phyloP scores from a whole-genome alignment of 352 stramenopile genomes.

The Phytophthora europaea region DNA sequence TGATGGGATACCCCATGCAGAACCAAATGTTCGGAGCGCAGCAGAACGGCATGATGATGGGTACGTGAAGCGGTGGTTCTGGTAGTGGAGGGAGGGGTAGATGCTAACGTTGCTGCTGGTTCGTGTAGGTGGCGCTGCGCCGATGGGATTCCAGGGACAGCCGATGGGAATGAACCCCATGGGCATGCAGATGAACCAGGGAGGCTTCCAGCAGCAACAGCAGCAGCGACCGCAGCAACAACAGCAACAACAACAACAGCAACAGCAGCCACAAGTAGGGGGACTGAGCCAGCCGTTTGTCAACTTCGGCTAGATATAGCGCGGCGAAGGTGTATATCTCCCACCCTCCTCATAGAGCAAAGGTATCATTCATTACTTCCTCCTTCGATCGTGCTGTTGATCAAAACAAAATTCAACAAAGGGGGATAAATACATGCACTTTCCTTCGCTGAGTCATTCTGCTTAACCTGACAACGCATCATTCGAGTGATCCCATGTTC shows the following conservation, averaged over 20 bases:
- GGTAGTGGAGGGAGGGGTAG: background rate
- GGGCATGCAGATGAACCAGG: slow-evolving; percentile 68
- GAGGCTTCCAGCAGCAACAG: slow-evolving; percentile 60
- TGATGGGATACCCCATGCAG: slow-evolving; percentile 53
- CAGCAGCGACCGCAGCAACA: slow-evolving; percentile 33
- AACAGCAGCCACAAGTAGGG: slow-evolving; percentile 52
- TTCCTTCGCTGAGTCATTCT: slow-evolving; percentile 7
- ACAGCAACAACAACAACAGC: slow-evolving; percentile 39
- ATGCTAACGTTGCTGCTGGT: background rate
- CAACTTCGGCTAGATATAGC: slow-evolving; percentile 61
- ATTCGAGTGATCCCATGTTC: no score
- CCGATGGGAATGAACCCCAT: slow-evolving; percentile 74
- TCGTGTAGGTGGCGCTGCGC: slow-evolving; percentile 36
- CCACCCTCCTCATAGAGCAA: slow-evolving; percentile 40
- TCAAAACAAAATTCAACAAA: slow-evolving; percentile 14
- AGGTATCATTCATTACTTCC: background rate
- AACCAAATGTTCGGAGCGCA: slow-evolving; percentile 61
- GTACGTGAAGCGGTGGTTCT: slow-evolving; percentile 36
- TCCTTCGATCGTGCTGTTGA: slow-evolving; percentile 10
- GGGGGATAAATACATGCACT: slow-evolving; percentile 37
- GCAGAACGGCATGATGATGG: slow-evolving; percentile 68
- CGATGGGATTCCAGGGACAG: slow-evolving; percentile 65
- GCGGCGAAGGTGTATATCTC: slow-evolving; percentile 45
- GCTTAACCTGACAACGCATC: no score
- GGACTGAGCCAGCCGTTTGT: slow-evolving; percentile 85